phyloP scores from a whole-genome alignment of 108 stramenopile species.

The Nitzschia sp. region DNA sequence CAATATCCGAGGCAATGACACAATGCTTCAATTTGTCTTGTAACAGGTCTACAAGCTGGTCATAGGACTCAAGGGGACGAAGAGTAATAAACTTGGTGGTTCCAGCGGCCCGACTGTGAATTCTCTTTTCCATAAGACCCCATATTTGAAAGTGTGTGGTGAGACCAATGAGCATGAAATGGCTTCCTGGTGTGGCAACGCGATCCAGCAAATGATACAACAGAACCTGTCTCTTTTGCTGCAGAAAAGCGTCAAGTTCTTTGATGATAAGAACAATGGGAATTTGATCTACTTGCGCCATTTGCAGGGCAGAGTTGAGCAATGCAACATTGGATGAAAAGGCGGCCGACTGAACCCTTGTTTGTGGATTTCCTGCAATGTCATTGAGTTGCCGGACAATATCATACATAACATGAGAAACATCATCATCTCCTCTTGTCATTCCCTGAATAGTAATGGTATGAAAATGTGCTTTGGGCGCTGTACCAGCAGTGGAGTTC shows the following conservation, averaged over 20 bases:
- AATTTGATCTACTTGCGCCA: constrained; percentile 68
- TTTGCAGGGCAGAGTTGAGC: constrained; percentile 62
- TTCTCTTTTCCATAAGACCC: constrained; percentile 73
- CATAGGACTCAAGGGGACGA: constrained; percentile 43
- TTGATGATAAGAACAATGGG: constrained; percentile 78
- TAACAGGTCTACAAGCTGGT: constrained; percentile 45
- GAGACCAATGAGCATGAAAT: constrained; percentile 66
- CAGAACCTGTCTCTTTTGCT: constrained; percentile 56
- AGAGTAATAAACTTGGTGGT: constrained; percentile 66
- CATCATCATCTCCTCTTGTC: constrained; percentile 67
- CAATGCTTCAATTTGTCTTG: constrained; percentile 47
- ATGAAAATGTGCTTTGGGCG: constrained; percentile 41
- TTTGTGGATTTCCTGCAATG: constrained; percentile 42
- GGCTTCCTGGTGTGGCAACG: constrained; percentile 65
- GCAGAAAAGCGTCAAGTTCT: constrained; percentile 71
- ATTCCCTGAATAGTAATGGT: constrained; percentile 69
- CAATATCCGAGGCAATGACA: background rate
- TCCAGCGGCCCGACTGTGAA: constrained; percentile 77
- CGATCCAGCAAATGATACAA: constrained; percentile 86
- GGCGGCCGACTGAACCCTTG: constrained; percentile 30
- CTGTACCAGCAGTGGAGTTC: too few relatives aligned
- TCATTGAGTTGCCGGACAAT: constrained; percentile 78
- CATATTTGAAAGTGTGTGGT: constrained; percentile 52
- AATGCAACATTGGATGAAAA: constrained; percentile 73
- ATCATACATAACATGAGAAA: constrained; percentile 57